Conservation (phyloP, 805 yeast species). For the Gaillardinia entomophila region DNA sequence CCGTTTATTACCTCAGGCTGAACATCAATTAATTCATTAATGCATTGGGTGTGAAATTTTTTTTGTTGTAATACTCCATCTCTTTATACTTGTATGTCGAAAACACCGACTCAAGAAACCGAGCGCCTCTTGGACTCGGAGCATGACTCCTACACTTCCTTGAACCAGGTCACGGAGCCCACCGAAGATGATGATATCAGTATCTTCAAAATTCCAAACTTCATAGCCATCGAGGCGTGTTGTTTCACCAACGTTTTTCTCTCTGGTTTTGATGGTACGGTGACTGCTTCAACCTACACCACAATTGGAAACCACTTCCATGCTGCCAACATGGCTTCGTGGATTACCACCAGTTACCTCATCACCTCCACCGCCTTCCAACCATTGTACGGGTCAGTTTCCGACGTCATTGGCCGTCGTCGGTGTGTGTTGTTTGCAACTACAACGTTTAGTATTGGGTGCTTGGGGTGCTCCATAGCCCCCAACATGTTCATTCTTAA, state of each 20-base stretch:
- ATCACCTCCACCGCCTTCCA: constrained; percentile 37
- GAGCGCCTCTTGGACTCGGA: too few species aligned
- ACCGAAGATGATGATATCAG: constrained; percentile 1
- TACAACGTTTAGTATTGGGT: constrained; percentile 25
- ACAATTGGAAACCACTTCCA: constrained; percentile 38
- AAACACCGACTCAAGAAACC: too few species aligned
- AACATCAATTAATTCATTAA: too few species aligned
- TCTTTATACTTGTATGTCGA: too few species aligned
- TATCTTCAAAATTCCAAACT: constrained; percentile 12
- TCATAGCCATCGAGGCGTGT: constrained; percentile 27
- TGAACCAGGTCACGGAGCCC: too few species aligned
- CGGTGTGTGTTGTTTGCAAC: constrained; percentile 29
- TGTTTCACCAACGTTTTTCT: constrained; percentile 35
- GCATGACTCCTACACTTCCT: too few species aligned
- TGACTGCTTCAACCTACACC: constrained; percentile 44
- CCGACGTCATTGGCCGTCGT: constrained; percentile 34
- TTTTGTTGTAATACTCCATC: too few species aligned
- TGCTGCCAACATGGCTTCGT: constrained; percentile 30
- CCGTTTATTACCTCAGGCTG: too few species aligned
- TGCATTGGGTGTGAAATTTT: too few species aligned
- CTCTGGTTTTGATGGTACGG: constrained; percentile 43
- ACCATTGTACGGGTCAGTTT: constrained; percentile 35
- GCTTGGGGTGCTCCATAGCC: constrained; percentile 30
- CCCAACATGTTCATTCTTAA: constrained; percentile 20
- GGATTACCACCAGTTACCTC: constrained; percentile 39